phyloP scores from a whole-genome alignment of 371 early-diverging fungal species.

The Lichtheimia ornata region DNA sequence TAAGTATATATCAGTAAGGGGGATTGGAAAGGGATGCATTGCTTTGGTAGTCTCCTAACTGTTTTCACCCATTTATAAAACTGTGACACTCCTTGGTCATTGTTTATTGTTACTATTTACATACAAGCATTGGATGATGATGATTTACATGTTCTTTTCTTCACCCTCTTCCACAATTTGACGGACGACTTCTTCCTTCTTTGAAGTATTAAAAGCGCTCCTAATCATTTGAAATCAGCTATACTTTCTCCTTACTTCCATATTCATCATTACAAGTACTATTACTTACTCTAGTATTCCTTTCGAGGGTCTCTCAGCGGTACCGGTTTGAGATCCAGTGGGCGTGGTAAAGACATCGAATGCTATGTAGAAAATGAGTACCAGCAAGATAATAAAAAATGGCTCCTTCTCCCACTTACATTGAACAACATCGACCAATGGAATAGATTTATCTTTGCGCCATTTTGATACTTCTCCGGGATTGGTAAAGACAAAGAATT shows the following conservation, averaged over 20 bases:
- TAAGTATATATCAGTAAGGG: slow-evolving; percentile 4
- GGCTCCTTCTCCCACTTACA: slow-evolving; percentile 16
- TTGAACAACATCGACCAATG: slow-evolving; percentile 48
- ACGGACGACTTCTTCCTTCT: slow-evolving; percentile 21
- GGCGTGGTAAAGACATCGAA: slow-evolving; percentile 27
- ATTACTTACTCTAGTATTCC: slow-evolving; percentile 23
- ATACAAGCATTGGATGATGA: neutral
- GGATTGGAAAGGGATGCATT: neutral
- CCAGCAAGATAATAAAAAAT: no score
- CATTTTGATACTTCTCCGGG: slow-evolving; percentile 32
- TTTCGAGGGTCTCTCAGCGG: slow-evolving; percentile 24
- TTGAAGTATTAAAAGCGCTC: slow-evolving; percentile 26
- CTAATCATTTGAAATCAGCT: slow-evolving; percentile 6
- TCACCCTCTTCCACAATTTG: slow-evolving; percentile 23
- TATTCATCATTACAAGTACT: neutral
- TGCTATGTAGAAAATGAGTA: slow-evolving; percentile 14
- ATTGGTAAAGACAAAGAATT: slow-evolving; percentile 47
- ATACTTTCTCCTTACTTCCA: neutral
- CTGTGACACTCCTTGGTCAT: neutral
- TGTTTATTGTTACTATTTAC: slow-evolving; percentile 3
- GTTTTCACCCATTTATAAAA: neutral
- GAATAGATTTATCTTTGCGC: slow-evolving; percentile 41
- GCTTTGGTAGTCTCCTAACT: no score
- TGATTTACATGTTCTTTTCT: slow-evolving; percentile 23
- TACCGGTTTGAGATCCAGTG: slow-evolving; percentile 21